Base-by-base conservation (phyloP, 306 rosid genomes). In the Biancaea sappan region DNA sequence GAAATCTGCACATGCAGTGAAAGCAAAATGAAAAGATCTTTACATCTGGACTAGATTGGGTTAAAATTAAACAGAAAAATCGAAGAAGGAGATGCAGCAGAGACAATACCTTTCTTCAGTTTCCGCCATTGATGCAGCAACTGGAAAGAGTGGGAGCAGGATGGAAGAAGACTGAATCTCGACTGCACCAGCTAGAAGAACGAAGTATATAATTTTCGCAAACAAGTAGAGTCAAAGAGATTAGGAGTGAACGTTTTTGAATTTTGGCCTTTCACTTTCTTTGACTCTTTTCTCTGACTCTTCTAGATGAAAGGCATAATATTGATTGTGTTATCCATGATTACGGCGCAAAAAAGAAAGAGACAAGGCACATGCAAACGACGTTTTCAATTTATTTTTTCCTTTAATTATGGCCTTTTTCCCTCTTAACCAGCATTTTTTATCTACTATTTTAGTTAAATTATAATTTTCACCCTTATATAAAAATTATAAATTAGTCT, bases 41-140 rank as follows among this genome's bases (percentile, higher is more conserved):
- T 31, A 1, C 46, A 79, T 52, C 62, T 66, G 43, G 48, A 65
- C 6, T 15, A 28, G 40, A 31, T 21, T 21, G 22, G 13, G 22
- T 53, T 4, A 7, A 19, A 40, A 66, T 28, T 31, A 40, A 25
- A 6, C 14, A 8, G 29, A 50, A 50, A 6, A 47, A 16, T 5
- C 0, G 4, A 51, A 19, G 58, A 51, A 8, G 58, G 19, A 10
- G 52, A 25, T 43, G 54, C 22, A 40, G 34, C 25, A 41, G 2
- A 18, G 16, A 32, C 8, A 5, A 35, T 62, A 81, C 84, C 84
- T 56, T 64, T 10, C 34, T 25, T 44, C 57, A 46, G 58, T 16
- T 19, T 64, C 81, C 57, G 65, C 77, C 84, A 81, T 81, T 11
- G 78, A 63, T 63, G 58, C 47, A 69, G 74, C 46, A 76, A 35